Percentiles rank a stretch among this genome's conserved stretches.
Conservation (phyloP, 371 early-diverging fungal species). For the Parasitella parasitica region DNA sequence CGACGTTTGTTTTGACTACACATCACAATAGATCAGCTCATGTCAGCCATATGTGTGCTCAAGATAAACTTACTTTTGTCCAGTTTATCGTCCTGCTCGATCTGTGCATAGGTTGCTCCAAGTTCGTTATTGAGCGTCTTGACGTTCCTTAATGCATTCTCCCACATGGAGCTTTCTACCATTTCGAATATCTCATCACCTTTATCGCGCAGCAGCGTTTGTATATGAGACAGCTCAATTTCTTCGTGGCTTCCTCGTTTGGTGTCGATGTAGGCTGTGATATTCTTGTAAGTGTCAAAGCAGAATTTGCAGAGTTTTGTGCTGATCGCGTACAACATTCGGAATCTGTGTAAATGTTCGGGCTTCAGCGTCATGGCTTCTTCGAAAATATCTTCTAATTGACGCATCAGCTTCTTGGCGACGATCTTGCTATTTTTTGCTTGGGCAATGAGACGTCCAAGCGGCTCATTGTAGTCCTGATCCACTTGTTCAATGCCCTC, state of each 20-base stretch:
- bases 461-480: slow-evolving; percentile 59
- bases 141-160: slow-evolving; percentile 54
- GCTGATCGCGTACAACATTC: slow-evolving; percentile 50
- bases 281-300: slow-evolving; percentile 37
- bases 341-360: slow-evolving; percentile 52
- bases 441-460: slow-evolving; percentile 53
- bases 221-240: slow-evolving; percentile 43
- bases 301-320: slow-evolving; percentile 53
- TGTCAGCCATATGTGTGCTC: not conserved
- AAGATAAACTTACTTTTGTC: slow-evolving; percentile 40
- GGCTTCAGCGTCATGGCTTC: slow-evolving; percentile 56
- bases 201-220: slow-evolving; percentile 49
- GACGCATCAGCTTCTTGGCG: slow-evolving; percentile 66
- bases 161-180: slow-evolving; percentile 62
- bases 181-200: slow-evolving; percentile 56
- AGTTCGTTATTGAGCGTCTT: slow-evolving; percentile 55
- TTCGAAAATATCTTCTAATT: slow-evolving; percentile 65
- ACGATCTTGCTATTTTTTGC: slow-evolving; percentile 64
- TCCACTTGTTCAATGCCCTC: slow-evolving; percentile 29
- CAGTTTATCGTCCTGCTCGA: slow-evolving; percentile 51
- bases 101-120: slow-evolving; percentile 28
- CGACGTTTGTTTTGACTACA: slow-evolving; percentile 47
- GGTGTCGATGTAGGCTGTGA: slow-evolving; percentile 26
- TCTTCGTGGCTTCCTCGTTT: slow-evolving; percentile 47
- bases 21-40: too few relatives aligned